Conservation (phyloP, 352 stramenopile species). For the Halophytophthora polymorphica region DNA sequence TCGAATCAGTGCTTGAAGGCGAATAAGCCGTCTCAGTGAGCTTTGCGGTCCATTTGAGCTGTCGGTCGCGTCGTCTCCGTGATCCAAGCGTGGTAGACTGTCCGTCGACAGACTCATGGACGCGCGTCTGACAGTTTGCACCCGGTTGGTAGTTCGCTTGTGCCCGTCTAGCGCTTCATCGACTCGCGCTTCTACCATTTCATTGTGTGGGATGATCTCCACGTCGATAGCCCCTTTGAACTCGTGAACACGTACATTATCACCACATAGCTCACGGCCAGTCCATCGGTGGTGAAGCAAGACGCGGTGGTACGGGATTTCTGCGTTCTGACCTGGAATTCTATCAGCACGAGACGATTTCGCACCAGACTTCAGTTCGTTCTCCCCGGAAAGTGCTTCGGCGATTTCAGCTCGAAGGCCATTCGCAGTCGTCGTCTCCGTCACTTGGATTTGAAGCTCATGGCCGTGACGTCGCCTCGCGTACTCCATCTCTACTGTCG, state of each 20-base stretch:
- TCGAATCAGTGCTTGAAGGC: conserved; percentile 44
- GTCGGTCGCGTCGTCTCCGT: conserved; percentile 6
- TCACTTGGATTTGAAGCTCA: conserved; percentile 33
- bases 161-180: conserved; percentile 35
- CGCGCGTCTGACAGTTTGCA: conserved; percentile 31
- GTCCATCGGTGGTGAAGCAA: conserved; percentile 24
- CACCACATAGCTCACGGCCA: conserved; percentile 20
- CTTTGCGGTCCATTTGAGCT: neutral
- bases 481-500: conserved; percentile 22
- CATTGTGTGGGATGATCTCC: conserved; percentile 29
- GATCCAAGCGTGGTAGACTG: conserved; percentile 1
- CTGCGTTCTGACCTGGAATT: conserved; percentile 5
- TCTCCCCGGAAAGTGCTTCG: conserved; percentile 27
- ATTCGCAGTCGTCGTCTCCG: conserved; percentile 57
- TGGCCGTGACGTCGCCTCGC: conserved; percentile 11
- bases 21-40: conserved; percentile 20
- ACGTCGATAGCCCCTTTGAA: conserved; percentile 25
- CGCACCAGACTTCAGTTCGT: conserved; percentile 11
- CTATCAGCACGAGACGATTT: neutral
- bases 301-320: conserved; percentile 34
- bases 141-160: conserved; percentile 18
- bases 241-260: conserved; percentile 14
- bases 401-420: conserved; percentile 48
- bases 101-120: conserved; percentile 23
- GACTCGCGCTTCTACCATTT: conserved; percentile 22